Base-by-base conservation (phyloP, 768 basidiomycete species). In the Suillus clintonianus region DNA sequence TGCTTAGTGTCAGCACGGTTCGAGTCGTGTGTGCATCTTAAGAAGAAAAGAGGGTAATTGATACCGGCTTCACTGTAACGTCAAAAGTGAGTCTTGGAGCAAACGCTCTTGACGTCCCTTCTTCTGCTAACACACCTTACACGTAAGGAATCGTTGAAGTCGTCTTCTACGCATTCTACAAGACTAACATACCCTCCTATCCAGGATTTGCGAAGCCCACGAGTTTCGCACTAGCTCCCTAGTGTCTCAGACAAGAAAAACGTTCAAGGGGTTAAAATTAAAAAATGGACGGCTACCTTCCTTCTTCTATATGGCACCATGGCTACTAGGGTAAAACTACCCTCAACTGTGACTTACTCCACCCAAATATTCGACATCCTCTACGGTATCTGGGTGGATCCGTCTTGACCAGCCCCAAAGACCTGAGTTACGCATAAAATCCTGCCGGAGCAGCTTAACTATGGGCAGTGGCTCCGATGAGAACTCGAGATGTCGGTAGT, bases 121-220 rank as follows among this genome's bases (percentile, higher is more conserved):
- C 43, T 45, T 45, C 19, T 43, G 19, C 19, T 43, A 43, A n/a
- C n/a, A 11, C 43, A 11, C 43, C 10, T n/a, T 37, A 47, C 30
- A 34, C 41, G 11, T 42, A 32, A 59, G 39, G 15, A 27, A 27
- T 45, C 13, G 14, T 32, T 27, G 24, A 61, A 61, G 47, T 51
- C 27, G 48, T 30, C 51, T 62, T 64, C 41, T 48, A 59, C 56
- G 60, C 34, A 36, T 68, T 61, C 47, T 11, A 41, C 39, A 62
- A 61, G 36, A 15, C 24, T 42, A 61, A 41, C 51, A 17, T 37
- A 48, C 65, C 64, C 27, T 19, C 30, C 30, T 17, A 9, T 61
- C 60, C 19, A 17, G 39, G 24, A 56, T 61, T 64, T 67, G 65
- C 22, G 64, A 62, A 36, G 50, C 65, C 13, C 24, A 41, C 45